Evolutionary conservation across 257 asterid species (phyloP), one percentile per base, ranked within the genome.

Genomic region (Ilex asprella): DNA sequence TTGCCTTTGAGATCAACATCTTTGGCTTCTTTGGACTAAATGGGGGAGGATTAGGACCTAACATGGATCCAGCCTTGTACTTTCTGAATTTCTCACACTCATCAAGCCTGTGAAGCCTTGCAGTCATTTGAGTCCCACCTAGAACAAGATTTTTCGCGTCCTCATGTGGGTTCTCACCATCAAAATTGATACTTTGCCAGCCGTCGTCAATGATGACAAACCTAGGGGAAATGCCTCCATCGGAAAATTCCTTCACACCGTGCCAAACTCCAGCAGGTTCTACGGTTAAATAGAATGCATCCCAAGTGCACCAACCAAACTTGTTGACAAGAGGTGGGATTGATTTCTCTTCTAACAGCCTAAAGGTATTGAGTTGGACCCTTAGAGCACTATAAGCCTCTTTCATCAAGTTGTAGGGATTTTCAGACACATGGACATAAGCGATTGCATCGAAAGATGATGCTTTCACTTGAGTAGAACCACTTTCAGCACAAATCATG

Each of bases 181-280:
- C 93, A 30, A 73, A 10, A 63, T 74, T 81, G 68, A 87, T 76
- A 55, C 88, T 80, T 63, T 87, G 95, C 95, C 95, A 87, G 0
- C 95, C 95, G 53, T 85, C 94, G 11, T 85, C 95, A 56, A 85
- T 85, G 67, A 87, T 81, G 62, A 87, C 50, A 60, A 87, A 87
- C 59, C 90, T 66, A 3, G 86, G 88, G 12, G 86, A 63, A 8
- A 85, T 14, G 3, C 91, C 88, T 0, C 94, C 91, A 1, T 69
- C 81, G 0, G 82, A 70, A 11, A 87, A 78, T 41, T 83, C 89
- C 58, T 78, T 71, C 30, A 53, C 57, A 7, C 57, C 57, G 6
- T 53, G 30, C 57, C 57, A 53, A 53, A 53, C 57, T 8, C 57
- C 57, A 16, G 57, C 27, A 53, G 57, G 57, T 16, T 53, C 57